Evolutionary conservation across 345 rosid species (phyloP).

Genomic region (Psidium guajava): DNA sequence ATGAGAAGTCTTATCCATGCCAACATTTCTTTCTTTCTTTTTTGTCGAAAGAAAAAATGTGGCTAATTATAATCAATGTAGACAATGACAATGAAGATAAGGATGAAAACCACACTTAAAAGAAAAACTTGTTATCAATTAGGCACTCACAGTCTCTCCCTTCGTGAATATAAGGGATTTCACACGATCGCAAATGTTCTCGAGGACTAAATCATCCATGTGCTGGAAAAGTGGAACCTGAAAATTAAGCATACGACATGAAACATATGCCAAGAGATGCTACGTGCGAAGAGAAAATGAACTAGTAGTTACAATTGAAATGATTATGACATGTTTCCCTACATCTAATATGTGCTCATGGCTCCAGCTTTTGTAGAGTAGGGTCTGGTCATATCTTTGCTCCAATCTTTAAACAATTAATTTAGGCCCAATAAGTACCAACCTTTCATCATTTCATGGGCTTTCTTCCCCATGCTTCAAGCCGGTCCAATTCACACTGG

Average conservation of each 20-base stretch:
- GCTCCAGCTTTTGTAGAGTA: neutral
- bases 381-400: neutral
- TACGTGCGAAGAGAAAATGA: neutral
- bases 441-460: neutral
- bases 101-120: neutral
- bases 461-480: neutral
- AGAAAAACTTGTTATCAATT: neutral
- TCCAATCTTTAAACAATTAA: neutral
- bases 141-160: constrained; percentile 72
- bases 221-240: constrained; percentile 94
- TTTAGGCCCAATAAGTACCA: neutral
- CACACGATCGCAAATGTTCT: constrained; percentile 89
- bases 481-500: neutral
- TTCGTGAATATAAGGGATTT: constrained; percentile 89
- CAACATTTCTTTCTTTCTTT: neutral
- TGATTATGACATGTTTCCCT: neutral
- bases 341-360: neutral
- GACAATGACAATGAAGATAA: neutral
- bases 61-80: neutral
- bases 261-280: neutral
- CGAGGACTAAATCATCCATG: constrained; percentile 89
- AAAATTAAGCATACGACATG: neutral
- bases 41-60: neutral
- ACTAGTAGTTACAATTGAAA: neutral
- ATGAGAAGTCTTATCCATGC: neutral